Conservation (phyloP, 2,329 filamentous ascomycete species). For the Claviceps quebecensis region DNA sequence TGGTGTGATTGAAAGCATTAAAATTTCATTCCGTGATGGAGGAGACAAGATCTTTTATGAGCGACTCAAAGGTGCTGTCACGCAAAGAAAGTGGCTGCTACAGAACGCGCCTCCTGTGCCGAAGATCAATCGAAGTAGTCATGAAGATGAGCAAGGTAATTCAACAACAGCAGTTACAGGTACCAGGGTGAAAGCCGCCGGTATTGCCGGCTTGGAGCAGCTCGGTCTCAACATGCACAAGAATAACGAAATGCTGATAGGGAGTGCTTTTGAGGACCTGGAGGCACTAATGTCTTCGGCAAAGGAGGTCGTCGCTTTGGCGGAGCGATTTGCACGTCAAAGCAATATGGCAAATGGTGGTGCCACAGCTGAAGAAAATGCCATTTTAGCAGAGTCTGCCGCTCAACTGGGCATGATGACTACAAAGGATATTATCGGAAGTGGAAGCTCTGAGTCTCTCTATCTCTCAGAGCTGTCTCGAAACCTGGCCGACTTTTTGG, state of each 20-base stretch:
- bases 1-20: constrained; percentile 62
- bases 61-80: constrained; percentile 70
- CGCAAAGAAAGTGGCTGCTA: constrained; percentile 90
- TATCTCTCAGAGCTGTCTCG: constrained; percentile 80
- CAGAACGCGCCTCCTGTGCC: constrained; percentile 82
- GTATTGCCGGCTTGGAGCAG: constrained; percentile 85
- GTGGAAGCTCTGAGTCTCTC: constrained; percentile 59
- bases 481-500: constrained; percentile 77
- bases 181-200: constrained; percentile 48
- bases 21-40: constrained; percentile 79
- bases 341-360: constrained; percentile 42
- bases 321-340: constrained; percentile 71
- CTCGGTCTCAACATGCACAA: constrained; percentile 71
- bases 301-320: constrained; percentile 87
- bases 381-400: constrained; percentile 60
- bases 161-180: constrained; percentile 13
- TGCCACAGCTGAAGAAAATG: constrained; percentile 55
- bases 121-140: constrained; percentile 31
- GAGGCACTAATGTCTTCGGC: constrained; percentile 96
- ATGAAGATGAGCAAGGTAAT: constrained; percentile 21
- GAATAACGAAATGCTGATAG: constrained; percentile 88
- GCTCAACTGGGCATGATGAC: constrained; percentile 80
- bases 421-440: constrained; percentile 86
- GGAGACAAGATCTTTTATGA: constrained; percentile 87
- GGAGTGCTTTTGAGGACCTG: constrained; percentile 86